These are phyloP conservation scores for Lactarius sanguifluus DNA, from an alignment of 768 basidiomycete genomes.

Conservation along the genomic window DNA sequence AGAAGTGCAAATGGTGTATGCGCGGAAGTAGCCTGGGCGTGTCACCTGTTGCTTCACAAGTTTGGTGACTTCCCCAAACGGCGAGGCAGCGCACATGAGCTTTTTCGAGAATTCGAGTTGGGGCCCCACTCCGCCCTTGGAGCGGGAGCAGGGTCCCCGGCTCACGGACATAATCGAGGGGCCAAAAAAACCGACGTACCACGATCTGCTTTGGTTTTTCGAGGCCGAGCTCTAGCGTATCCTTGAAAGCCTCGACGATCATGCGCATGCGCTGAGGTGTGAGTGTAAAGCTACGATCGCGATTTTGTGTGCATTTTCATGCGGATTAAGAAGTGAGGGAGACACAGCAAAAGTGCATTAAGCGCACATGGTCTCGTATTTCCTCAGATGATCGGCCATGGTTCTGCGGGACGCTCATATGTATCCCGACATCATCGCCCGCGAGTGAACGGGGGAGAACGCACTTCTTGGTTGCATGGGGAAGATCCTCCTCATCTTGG, in stretches of 20 bases:
- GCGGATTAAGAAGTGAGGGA: slow-evolving; percentile 2
- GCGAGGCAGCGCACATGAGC: slow-evolving; percentile 7
- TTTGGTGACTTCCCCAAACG: slow-evolving; percentile 3
- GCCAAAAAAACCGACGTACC: slow-evolving; percentile 48
- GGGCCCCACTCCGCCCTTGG: not conserved
- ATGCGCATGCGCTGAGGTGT: slow-evolving; percentile 93
- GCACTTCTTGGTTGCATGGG: slow-evolving; percentile 93
- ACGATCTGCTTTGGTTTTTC: slow-evolving; percentile 82
- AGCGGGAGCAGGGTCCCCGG: not conserved
- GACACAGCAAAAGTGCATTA: slow-evolving; percentile 17
- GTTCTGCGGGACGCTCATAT: slow-evolving; percentile 50
- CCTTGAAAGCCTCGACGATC: slow-evolving; percentile 96
- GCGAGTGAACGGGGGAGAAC: slow-evolving; percentile 31
- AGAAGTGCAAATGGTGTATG: not conserved
- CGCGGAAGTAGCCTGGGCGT: slow-evolving; percentile 1
- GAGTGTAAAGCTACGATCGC: slow-evolving; percentile 65
- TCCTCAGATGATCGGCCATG: slow-evolving; percentile 91
- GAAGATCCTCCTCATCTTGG: slow-evolving; percentile 82
- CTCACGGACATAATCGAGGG: slow-evolving; percentile 2
- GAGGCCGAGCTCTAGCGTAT: slow-evolving; percentile 84
- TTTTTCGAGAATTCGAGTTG: not conserved
- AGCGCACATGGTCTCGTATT: slow-evolving; percentile 82
- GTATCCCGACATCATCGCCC: slow-evolving; percentile 19
- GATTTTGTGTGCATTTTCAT: slow-evolving; percentile 1
- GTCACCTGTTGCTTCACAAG: slow-evolving; percentile 6